Base-by-base conservation (phyloP, 2,329 filamentous ascomycete species). In the Apiospora pterosperma region DNA sequence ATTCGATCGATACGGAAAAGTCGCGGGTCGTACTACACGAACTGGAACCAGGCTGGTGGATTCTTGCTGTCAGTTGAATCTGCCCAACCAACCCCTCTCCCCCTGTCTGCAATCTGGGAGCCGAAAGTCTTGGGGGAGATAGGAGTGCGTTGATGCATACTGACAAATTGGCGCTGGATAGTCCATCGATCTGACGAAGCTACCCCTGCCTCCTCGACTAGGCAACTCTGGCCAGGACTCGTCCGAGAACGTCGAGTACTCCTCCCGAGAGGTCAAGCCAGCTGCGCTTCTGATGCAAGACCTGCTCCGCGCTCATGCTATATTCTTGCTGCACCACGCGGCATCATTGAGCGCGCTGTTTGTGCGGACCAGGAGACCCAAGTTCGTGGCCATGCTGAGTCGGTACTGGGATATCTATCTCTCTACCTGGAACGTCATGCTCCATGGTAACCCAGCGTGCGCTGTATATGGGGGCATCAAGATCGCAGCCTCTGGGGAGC, bases 41-140 rank as follows among this genome's bases (percentile, higher is more conserved):
- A 80, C 79, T 99, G 68, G 95, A 99, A 76, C 82, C 86, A 19
- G 92, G 92, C 36, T 99, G 96, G 96, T 99, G 96, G 96, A 89
- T 98, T 67, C 81, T 98, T 66, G 94, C 93, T 67, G 93, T 96
- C 82, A 74, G 91, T 42, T 36, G 12, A n/a, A 25, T 8, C 14
- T 62, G 23, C 60, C 23, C 16, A 28, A 19, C 36, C 36, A 4
- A 16, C 55, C n/a, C 21, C 19, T 31, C 10, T 19, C 23, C 52
- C n/a, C 4, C 48, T 25, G n/a, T 59, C 12, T 41, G n/a, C 52
- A 12, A 14, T 12, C 1, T n/a, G 5, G 5, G 6, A 8, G 38
- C 38, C 16, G 16, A n/a, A 19, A n/a, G 39, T 21, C 39, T 34
- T 3, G 48, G 11, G 16, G 16, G 10, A 34, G 6, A 34, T 21